These are phyloP conservation scores for Phytophthora rubi DNA, from an alignment of 352 stramenopile species.

Conservation along the genomic window DNA sequence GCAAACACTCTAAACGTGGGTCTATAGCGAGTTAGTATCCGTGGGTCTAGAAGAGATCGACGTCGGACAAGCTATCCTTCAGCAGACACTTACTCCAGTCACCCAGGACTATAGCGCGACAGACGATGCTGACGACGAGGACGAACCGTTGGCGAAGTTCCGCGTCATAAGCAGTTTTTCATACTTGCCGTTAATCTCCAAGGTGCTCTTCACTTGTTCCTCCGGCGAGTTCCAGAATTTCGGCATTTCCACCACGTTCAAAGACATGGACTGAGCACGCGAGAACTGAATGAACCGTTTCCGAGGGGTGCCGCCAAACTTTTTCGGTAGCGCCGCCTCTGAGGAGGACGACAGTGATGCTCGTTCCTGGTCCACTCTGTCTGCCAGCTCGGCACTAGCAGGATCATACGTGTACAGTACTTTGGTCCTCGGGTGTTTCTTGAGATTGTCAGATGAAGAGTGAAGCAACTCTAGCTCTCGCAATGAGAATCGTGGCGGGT, in stretches of 20 bases:
- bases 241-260: constrained; percentile 50
- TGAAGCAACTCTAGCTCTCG: constrained; percentile 42
- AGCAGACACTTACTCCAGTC: not conserved
- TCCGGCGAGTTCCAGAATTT: constrained; percentile 51
- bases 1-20: not conserved
- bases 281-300: constrained; percentile 28
- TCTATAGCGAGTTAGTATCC: constrained; percentile 1
- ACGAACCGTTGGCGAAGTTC: constrained; percentile 28
- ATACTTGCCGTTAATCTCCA: constrained; percentile 57
- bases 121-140: constrained; percentile 35
- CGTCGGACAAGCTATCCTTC: not conserved
- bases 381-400: constrained; percentile 34
- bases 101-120: constrained; percentile 21
- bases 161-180: constrained; percentile 45
- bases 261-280: constrained; percentile 43
- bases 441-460: constrained; percentile 35
- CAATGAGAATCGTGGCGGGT: constrained; percentile 58
- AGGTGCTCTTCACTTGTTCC: constrained; percentile 32
- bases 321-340: constrained; percentile 18
- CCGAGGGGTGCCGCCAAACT: constrained; percentile 5
- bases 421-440: constrained; percentile 31
- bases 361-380: constrained; percentile 30
- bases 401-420: constrained; percentile 42
- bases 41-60: not conserved
- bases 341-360: constrained; percentile 24